These are phyloP conservation scores for Sonneratia alba DNA, from an alignment of 345 rosid genomes.

Conservation along the genomic window DNA sequence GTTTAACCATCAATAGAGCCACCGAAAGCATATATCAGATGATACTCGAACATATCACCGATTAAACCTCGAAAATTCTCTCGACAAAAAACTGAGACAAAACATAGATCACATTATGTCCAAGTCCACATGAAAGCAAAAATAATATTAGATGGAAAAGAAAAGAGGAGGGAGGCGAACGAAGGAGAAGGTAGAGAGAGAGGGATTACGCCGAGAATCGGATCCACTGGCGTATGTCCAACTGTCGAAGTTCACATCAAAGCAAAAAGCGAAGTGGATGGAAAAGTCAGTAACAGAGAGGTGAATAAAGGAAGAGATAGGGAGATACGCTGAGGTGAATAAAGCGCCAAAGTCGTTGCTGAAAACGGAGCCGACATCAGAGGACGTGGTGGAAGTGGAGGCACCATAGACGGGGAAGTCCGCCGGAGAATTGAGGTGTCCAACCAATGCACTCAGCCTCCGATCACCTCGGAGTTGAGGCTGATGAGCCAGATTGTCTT, in stretches of 20 bases:
- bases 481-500: no score
- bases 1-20: not conserved
- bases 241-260: not conserved
- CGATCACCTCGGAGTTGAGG: slow-evolving; percentile 5
- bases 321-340: slow-evolving; percentile 26
- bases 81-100: not conserved
- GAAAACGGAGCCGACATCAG: slow-evolving; percentile 23
- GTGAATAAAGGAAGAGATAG: not conserved
- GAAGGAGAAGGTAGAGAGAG: no score
- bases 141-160: not conserved
- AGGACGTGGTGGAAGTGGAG: slow-evolving; percentile 5
- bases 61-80: not conserved
- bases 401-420: not conserved
- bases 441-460: slow-evolving; percentile 4
- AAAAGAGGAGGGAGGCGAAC: not conserved
- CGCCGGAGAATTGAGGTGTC: slow-evolving; percentile 6
- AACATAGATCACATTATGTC: not conserved
- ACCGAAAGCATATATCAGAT: not conserved
- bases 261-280: not conserved
- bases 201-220: no score
- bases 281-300: not conserved
- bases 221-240: not conserved
- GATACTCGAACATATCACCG: not conserved
- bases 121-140: not conserved
- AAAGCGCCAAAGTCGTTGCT: slow-evolving; percentile 23